Evolutionary conservation across 805 yeast species (phyloP).

Genomic region (Candida nitratophila): DNA sequence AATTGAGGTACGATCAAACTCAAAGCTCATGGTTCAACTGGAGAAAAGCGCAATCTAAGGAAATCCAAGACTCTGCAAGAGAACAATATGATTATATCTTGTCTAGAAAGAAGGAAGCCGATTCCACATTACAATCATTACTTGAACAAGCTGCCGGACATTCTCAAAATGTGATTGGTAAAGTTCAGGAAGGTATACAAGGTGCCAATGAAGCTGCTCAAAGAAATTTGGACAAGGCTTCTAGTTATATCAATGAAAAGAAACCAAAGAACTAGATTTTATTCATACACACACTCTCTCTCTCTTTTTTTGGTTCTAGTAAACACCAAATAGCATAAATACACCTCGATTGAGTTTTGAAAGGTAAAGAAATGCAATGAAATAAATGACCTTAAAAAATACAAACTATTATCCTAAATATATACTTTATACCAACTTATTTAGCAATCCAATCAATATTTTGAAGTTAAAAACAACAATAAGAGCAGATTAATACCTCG

Average conservation of each 20-base stretch:
- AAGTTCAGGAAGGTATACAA: conserved; percentile 11
- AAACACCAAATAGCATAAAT: too few relatives aligned
- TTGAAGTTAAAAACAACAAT: too few relatives aligned
- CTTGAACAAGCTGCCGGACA: conserved; percentile 8
- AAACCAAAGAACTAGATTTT: not conserved
- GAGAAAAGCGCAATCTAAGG: conserved; percentile 22
- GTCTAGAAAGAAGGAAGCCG: conserved; percentile 17
- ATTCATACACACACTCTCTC: too few relatives aligned
- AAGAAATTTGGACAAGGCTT: conserved; percentile 11
- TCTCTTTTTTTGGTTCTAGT: too few relatives aligned
- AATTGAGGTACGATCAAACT: conserved; percentile 19
- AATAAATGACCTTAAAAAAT: too few relatives aligned
- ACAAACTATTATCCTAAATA: too few relatives aligned
- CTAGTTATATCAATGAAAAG: conserved; percentile 10
- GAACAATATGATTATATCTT: conserved; percentile 14
- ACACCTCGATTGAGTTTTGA: too few relatives aligned
- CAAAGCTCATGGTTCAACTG: conserved; percentile 22
- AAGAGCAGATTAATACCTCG: too few relatives aligned
- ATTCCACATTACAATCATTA: conserved; percentile 10
- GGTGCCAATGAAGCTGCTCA: conserved; percentile 16
- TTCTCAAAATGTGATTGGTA: conserved; percentile 3
- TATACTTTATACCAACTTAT: too few relatives aligned
- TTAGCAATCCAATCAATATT: too few relatives aligned
- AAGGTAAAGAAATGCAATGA: too few relatives aligned
- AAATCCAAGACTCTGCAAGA: conserved; percentile 20